These are phyloP conservation scores for Tubosaeta brunneosetosa DNA, from an alignment of 768 basidiomycete species.

Conservation along the genomic window DNA sequence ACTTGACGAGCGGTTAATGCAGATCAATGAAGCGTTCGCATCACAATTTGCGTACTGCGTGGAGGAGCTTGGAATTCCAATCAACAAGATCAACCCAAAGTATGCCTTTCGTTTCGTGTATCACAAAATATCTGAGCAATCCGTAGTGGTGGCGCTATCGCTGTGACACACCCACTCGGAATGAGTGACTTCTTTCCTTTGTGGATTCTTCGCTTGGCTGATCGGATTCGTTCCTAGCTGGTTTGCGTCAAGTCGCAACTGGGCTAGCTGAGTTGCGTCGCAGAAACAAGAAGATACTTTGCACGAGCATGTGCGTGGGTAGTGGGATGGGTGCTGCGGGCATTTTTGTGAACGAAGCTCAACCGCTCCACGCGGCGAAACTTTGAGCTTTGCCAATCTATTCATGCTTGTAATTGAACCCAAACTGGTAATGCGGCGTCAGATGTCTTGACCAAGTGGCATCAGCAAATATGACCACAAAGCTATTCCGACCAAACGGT, in stretches of 20 bases:
- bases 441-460: no score
- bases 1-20: background rate
- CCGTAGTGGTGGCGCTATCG: conserved; percentile 77
- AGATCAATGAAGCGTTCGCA: conserved; percentile 91
- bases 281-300: conserved; percentile 62
- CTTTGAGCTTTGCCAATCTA: conserved; percentile 11
- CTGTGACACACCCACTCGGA: conserved; percentile 75
- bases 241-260: conserved; percentile 81
- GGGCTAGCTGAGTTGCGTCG: conserved; percentile 80
- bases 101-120: conserved; percentile 30
- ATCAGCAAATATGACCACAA: no score
- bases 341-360: conserved; percentile 70
- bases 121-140: background rate
- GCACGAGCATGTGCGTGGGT: conserved; percentile 80
- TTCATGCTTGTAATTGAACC: background rate
- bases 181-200: conserved; percentile 55
- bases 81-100: conserved; percentile 85
- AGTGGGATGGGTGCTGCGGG: conserved; percentile 88
- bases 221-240: conserved; percentile 45
- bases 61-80: conserved; percentile 69
- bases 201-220: conserved; percentile 3
- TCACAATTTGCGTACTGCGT: conserved; percentile 93
- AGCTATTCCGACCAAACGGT: no score
- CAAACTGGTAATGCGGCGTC: background rate
- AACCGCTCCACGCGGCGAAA: conserved; percentile 16